Conservation (phyloP, 306 rosid genomes). For the Chamaecrista fasciculata region DNA sequence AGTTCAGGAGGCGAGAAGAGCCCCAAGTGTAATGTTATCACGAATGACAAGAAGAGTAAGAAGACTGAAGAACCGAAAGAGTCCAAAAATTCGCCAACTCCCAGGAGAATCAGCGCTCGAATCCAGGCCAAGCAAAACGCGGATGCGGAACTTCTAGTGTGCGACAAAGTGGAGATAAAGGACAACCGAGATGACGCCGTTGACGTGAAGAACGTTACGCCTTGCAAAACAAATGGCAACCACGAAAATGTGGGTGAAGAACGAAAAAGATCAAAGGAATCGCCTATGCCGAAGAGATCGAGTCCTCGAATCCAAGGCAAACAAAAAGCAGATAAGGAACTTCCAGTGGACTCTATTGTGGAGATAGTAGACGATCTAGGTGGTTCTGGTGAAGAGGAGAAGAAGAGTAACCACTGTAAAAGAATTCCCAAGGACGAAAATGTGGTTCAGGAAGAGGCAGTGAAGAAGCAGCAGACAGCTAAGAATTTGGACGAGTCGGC, state of each 20-base stretch:
- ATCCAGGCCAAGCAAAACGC: background rate
- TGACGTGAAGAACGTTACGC: background rate
- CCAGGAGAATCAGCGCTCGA: constrained; percentile 4
- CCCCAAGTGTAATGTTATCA: background rate
- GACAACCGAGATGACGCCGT: background rate
- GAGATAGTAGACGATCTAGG: background rate
- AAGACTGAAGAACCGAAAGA: background rate
- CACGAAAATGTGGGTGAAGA: background rate
- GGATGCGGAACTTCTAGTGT: background rate
- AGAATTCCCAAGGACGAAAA: background rate
- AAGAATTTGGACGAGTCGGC: background rate
- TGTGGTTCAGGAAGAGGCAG: background rate
- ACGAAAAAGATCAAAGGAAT: background rate
- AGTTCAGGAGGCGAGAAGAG: background rate
- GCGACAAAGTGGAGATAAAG: background rate
- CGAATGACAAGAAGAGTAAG: background rate
- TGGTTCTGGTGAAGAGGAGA: background rate
- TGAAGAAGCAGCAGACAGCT: background rate
- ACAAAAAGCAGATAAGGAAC: background rate
- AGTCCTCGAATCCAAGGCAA: background rate
- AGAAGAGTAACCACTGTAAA: background rate
- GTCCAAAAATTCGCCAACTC: background rate
- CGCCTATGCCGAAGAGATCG: background rate
- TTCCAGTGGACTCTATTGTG: background rate
- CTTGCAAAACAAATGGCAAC: background rate